phyloP scores from a whole-genome alignment of 108 stramenopile species.

The Stephanodiscus minutulus region DNA sequence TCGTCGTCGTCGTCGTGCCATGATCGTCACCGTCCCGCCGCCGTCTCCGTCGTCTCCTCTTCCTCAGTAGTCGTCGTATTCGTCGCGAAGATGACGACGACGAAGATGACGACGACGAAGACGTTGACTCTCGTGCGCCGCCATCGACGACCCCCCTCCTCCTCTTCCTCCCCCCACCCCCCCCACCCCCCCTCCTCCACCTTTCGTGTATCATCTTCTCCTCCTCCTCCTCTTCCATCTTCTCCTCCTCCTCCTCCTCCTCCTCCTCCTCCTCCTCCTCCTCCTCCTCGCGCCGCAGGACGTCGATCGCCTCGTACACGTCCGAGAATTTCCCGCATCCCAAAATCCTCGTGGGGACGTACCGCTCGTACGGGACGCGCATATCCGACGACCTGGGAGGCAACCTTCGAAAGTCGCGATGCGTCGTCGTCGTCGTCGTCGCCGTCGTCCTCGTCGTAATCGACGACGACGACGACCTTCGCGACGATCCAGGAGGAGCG shows the following conservation, averaged over 20 bases:
- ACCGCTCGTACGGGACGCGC: constrained; percentile 36
- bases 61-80: not conserved
- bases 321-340: constrained; percentile 89
- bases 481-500: no score
- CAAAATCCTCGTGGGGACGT: constrained; percentile 58
- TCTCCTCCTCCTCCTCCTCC: not conserved
- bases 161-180: no score
- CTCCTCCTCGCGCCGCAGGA: constrained; percentile 11
- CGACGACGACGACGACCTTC: no score
- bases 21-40: not conserved
- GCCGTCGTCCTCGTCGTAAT: not conserved
- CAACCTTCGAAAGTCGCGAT: constrained; percentile 29
- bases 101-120: no score
- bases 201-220: no score
- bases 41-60: not conserved
- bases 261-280: constrained; percentile 8
- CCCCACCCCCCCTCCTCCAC: no score
- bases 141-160: constrained; percentile 15
- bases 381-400: constrained; percentile 19
- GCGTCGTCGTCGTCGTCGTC: not conserved
- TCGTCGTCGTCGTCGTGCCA: no score
- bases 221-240: not conserved
- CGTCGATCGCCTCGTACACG: constrained; percentile 85
- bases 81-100: no score
- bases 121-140: not conserved